Conservation (phyloP, 768 basidiomycete genomes). For the Suillus spraguei region DNA sequence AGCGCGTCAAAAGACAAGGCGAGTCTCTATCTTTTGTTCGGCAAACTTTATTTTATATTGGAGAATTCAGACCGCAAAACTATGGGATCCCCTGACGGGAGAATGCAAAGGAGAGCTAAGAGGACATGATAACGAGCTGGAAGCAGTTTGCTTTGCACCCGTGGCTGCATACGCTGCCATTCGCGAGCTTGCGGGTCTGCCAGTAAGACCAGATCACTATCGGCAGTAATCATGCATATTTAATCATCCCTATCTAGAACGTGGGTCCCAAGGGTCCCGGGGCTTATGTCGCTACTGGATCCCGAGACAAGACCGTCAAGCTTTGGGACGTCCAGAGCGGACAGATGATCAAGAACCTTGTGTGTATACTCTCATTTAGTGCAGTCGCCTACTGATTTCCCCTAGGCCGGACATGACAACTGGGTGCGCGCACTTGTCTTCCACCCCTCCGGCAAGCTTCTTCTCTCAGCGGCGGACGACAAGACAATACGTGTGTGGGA, state of each 20-base stretch:
- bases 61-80: constrained; percentile 62
- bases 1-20: constrained; percentile 92
- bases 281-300: constrained; percentile 75
- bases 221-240: background rate
- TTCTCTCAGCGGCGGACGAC: constrained; percentile 92
- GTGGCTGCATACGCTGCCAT: constrained; percentile 73
- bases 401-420: constrained; percentile 79
- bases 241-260: constrained; percentile 36
- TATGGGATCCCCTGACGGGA: constrained; percentile 74
- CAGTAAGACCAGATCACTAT: constrained; percentile 44
- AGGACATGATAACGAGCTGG: constrained; percentile 87
- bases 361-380: constrained; percentile 34
- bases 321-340: constrained; percentile 89
- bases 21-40: constrained; percentile 25
- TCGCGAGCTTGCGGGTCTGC: constrained; percentile 72
- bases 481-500: constrained; percentile 93
- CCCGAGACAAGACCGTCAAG: constrained; percentile 90
- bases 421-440: constrained; percentile 90
- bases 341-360: constrained; percentile 77
- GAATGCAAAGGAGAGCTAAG: constrained; percentile 82
- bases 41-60: background rate
- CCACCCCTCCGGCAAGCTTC: constrained; percentile 87
- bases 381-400: constrained; percentile 13
- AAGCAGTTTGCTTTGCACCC: constrained; percentile 82
- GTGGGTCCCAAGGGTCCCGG: constrained; percentile 56